Evolutionary conservation across 495 filamentous ascomycete species (phyloP).

Genomic region (Aspergillus steynii): DNA sequence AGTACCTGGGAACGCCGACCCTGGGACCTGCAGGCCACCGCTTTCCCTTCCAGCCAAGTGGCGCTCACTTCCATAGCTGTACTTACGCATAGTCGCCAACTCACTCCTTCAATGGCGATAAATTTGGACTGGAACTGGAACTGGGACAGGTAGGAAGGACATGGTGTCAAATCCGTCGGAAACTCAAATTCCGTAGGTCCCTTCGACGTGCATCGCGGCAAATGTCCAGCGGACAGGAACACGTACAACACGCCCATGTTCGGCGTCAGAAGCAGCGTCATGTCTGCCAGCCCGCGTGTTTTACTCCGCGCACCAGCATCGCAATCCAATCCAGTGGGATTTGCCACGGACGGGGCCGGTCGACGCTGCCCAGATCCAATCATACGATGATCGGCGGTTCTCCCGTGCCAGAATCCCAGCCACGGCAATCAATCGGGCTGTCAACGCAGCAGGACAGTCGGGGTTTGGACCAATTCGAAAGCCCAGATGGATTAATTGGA

Average conservation of each 20-base stretch:
- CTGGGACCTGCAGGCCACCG: neutral
- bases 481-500: no score
- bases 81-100: neutral
- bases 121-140: no score
- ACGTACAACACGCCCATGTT: no score
- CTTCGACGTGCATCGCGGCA: no score
- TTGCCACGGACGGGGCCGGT: no score
- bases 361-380: neutral
- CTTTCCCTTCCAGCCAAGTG: neutral
- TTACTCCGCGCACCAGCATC: neutral
- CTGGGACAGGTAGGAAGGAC: no score
- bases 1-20: neutral
- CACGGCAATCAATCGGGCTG: slow-evolving; percentile 3
- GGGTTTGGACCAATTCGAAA: neutral
- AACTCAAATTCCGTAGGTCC: no score
- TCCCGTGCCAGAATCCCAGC: neutral
- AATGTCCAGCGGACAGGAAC: no score
- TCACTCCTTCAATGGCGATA: neutral
- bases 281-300: neutral
- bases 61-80: neutral
- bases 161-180: no score
- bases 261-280: neutral
- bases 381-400: slow-evolving; percentile 5
- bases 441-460: no score
- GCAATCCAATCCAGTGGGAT: neutral